Evolutionary conservation across 345 rosid genomes (phyloP).

Genomic region (Cardamine resedifolia): DNA sequence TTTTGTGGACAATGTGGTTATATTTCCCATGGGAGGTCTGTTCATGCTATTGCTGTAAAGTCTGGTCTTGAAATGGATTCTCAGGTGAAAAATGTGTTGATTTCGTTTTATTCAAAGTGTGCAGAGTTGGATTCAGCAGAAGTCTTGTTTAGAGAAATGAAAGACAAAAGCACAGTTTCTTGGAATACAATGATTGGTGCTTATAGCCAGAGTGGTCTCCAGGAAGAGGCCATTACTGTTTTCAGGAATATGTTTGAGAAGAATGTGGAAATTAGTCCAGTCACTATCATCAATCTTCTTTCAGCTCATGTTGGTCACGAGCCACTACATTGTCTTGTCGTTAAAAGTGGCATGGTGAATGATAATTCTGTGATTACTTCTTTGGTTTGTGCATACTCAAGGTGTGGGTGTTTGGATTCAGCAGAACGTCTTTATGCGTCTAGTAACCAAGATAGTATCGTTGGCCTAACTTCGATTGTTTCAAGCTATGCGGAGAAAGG

Average conservation of each 20-base stretch:
- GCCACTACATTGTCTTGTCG: slow-evolving; percentile 52
- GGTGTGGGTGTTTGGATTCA: slow-evolving; percentile 45
- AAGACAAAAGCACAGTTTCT: slow-evolving; percentile 56
- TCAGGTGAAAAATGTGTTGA: slow-evolving; percentile 55
- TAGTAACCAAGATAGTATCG: slow-evolving; percentile 47
- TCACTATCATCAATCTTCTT: slow-evolving; percentile 61
- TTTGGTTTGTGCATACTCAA: slow-evolving; percentile 63
- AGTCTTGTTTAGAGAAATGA: slow-evolving; percentile 52
- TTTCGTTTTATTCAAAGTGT: slow-evolving; percentile 65
- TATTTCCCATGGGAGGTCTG: slow-evolving; percentile 55
- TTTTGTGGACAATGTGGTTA: slow-evolving; percentile 54
- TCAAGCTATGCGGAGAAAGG: slow-evolving; percentile 63
- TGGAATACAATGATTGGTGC: slow-evolving; percentile 87
- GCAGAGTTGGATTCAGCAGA: slow-evolving; percentile 57
- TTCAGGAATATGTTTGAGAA: slow-evolving; percentile 54
- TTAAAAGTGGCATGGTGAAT: slow-evolving; percentile 51
- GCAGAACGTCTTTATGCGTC: slow-evolving; percentile 54
- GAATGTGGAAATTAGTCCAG: slow-evolving; percentile 45
- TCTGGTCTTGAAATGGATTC: slow-evolving; percentile 55
- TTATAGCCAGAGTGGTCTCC: slow-evolving; percentile 57
- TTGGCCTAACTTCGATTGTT: slow-evolving; percentile 65
- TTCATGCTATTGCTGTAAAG: slow-evolving; percentile 61
- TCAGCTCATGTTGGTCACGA: slow-evolving; percentile 53
- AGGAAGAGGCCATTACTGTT: slow-evolving; percentile 47
- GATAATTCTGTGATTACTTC: slow-evolving; percentile 58